phyloP scores from a whole-genome alignment of 169 alveolate species.

The Plasmodium chabaudi region DNA sequence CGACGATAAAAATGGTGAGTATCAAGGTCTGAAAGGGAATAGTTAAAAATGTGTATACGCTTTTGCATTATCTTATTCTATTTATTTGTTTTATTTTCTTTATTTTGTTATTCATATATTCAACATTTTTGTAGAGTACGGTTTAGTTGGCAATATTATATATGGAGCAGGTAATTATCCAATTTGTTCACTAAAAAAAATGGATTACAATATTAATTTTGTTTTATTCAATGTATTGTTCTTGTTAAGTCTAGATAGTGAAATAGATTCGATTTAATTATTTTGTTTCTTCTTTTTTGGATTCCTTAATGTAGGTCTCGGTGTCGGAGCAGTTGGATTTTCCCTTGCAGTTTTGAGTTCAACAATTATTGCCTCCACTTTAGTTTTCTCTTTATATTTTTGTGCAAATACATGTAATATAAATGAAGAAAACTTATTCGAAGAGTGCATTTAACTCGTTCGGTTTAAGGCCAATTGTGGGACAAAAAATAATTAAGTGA shows the following conservation, averaged over 20 bases:
- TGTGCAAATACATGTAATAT: constrained; percentile 67
- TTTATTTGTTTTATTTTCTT: background rate
- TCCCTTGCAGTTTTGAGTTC: constrained; percentile 65
- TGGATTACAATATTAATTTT: background rate
- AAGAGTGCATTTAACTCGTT: constrained; percentile 8
- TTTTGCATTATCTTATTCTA: background rate
- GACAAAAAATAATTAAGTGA: constrained; percentile 1
- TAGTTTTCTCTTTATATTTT: constrained; percentile 49
- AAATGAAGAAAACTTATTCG: constrained; percentile 32
- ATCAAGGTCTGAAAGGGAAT: constrained; percentile 16
- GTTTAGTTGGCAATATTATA: constrained; percentile 45
- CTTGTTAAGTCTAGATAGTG: no score
- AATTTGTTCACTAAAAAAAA: background rate
- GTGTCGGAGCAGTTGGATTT: constrained; percentile 75
- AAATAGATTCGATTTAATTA: background rate
- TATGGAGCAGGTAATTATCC: constrained; percentile 61
- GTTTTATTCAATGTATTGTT: background rate
- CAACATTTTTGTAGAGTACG: constrained; percentile 13
- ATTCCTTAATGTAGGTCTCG: constrained; percentile 27
- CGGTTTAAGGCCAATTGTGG: no score
- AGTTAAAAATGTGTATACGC: background rate
- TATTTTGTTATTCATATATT: constrained; percentile 1
- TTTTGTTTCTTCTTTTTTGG: background rate
- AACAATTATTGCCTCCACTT: constrained; percentile 63
- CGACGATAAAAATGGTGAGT: constrained; percentile 35